These are phyloP conservation scores for Lignosus rhinocerotis DNA, from an alignment of 1,284 basidiomycete genomes.

Conservation along the genomic window DNA sequence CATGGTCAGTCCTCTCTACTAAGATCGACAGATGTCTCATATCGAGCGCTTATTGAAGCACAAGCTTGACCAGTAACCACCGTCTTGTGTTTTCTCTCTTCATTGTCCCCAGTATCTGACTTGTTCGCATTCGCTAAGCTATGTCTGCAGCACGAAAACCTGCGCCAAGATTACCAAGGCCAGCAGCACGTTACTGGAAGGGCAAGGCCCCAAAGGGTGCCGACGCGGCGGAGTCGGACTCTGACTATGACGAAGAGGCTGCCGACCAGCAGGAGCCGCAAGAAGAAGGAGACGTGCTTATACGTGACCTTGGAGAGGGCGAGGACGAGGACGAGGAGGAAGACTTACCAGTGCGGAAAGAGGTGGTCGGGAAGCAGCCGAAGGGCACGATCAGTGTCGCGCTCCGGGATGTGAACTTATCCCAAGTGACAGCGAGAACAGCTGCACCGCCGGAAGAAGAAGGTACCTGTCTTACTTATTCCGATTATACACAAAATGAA, in stretches of 20 bases:
- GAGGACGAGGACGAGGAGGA: background rate
- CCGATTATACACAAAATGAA: background rate
- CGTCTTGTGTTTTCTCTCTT: no score
- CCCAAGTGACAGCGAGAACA: constrained; percentile 72
- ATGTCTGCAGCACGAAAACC: constrained; percentile 49
- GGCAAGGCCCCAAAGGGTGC: constrained; percentile 81
- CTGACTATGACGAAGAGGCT: constrained; percentile 68
- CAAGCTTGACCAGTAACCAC: no score
- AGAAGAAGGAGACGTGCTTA: background rate
- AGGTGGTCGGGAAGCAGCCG: constrained; percentile 17
- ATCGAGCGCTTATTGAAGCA: no score
- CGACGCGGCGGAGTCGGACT: constrained; percentile 55
- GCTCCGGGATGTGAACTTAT: constrained; percentile 75
- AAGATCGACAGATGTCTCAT: no score
- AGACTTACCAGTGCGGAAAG: background rate
- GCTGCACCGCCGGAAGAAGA: constrained; percentile 48
- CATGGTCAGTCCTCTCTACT: no score
- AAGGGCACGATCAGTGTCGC: constrained; percentile 67
- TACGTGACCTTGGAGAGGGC: background rate
- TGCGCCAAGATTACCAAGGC: constrained; percentile 67
- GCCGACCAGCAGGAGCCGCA: constrained; percentile 43
- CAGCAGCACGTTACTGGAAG: constrained; percentile 81
- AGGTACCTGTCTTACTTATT: constrained; percentile 33
- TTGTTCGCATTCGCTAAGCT: background rate
- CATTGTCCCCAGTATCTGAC: no score